These are phyloP conservation scores for grape (Vitis vinifera) DNA, from an alignment of 164 flowering plant species.

Conservation along the genomic window DNA sequence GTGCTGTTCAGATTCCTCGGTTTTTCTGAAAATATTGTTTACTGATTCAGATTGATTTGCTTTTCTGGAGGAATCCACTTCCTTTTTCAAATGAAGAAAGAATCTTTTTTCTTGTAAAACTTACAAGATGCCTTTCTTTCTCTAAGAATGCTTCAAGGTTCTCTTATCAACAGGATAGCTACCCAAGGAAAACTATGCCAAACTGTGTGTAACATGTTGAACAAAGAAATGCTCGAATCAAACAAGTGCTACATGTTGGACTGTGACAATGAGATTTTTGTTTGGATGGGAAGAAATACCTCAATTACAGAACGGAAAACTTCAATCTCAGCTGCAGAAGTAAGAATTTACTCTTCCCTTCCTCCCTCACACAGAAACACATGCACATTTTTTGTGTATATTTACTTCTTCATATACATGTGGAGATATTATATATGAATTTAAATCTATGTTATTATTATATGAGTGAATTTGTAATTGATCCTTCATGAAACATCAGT, in stretches of 20 bases:
- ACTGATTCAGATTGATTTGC: no score
- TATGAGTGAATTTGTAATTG: no score
- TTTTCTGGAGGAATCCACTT: no score
- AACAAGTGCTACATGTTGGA: constrained; percentile 75
- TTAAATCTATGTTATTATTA: no score
- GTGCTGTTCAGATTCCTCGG: no score
- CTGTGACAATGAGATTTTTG: constrained; percentile 51
- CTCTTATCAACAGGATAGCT: constrained; percentile 40
- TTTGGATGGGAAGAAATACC: constrained; percentile 75
- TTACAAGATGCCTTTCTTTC: neutral
- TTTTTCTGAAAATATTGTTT: no score
- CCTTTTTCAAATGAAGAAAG: no score
- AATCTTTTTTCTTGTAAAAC: no score
- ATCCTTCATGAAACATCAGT: no score
- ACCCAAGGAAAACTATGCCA: constrained; percentile 35
- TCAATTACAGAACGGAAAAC: constrained; percentile 55
- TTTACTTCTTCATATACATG: no score
- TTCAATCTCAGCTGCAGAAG: constrained; percentile 54
- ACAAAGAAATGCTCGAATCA: constrained; percentile 42
- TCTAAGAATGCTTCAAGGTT: constrained; percentile 4
- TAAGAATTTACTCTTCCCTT: constrained; percentile 20
- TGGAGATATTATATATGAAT: no score
- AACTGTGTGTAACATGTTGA: constrained; percentile 28
- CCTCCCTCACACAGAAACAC: neutral
- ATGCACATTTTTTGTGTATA: no score